These are phyloP conservation scores for Pyrenochaeta sp. DNA, from an alignment of 2,329 filamentous ascomycete genomes.

Conservation along the genomic window DNA sequence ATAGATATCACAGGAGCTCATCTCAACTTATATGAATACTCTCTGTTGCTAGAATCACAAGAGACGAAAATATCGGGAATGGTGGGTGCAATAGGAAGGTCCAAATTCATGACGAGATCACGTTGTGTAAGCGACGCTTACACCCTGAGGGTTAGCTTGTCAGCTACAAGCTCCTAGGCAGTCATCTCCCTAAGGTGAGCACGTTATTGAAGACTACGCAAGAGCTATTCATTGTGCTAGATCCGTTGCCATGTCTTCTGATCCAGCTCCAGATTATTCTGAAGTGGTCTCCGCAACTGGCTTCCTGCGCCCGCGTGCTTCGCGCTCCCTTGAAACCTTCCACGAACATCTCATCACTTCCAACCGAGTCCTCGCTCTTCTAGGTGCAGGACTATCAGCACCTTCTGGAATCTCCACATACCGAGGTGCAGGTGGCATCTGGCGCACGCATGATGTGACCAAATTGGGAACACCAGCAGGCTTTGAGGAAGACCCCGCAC, in stretches of 20 bases:
- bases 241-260: neutral
- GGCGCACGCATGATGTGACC: slow-evolving; percentile 23
- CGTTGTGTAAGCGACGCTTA: neutral
- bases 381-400: slow-evolving; percentile 34
- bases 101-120: neutral
- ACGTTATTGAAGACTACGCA: neutral
- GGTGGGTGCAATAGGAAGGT: too few relatives aligned
- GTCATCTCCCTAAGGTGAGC: neutral
- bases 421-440: slow-evolving; percentile 26
- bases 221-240: neutral
- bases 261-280: slow-evolving; percentile 16
- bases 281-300: slow-evolving; percentile 19
- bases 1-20: too few relatives aligned
- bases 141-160: neutral
- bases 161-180: neutral
- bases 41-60: too few relatives aligned
- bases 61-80: too few relatives aligned
- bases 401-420: slow-evolving; percentile 36
- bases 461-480: slow-evolving; percentile 19
- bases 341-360: slow-evolving; percentile 22
- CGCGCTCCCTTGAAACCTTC: slow-evolving; percentile 11
- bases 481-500: slow-evolving; percentile 26
- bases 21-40: too few relatives aligned
- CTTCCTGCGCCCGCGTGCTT: slow-evolving; percentile 8
- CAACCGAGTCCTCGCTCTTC: slow-evolving; percentile 27